Base-by-base conservation (phyloP, 1,139 yeast species). In the Zygosaccharomyces pseudobailii region DNA sequence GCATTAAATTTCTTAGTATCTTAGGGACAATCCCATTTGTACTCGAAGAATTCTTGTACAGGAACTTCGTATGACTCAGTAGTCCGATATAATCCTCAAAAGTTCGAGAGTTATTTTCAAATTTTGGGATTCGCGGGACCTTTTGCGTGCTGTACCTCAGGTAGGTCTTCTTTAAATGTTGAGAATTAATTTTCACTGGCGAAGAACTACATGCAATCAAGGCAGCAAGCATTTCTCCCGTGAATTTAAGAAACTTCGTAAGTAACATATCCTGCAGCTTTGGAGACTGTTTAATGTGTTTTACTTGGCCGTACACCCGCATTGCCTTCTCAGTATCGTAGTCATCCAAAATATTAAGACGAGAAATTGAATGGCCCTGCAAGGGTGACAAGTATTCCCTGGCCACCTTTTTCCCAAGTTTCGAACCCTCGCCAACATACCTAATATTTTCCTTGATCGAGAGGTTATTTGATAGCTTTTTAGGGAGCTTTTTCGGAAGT, bases 1-100 rank as follows among this genome's bases (percentile, higher is more conserved):
- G 71, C 53, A 74, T 61, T 36, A 75, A 49, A 40, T 72, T 71
- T 42, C 68, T 58, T 6, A 75, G 43, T 8, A 71, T 56, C 36
- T 66, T 63, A 3, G 70, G 67, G 4, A 71, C 61, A 3, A 69
- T 52, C n/a, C 72, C 71, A 41, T 62, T 61, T 38, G 55, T 53
- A 39, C 56, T 60, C 2, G 72, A 67, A 1, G 72, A 65, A 20
- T 59, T 59, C 39, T 62, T 62, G 44, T 52, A 56, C 23, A 65
- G 62, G 48, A 66, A 70, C 2, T 58, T 60, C 1, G 70, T 59
- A 47, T 71, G 73, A 2, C 72, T 66, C 23, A 71, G 43, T 5
- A 53, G 27, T 17, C 66, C 65, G 39, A 71, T 55, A 45, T 70
- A 71, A 5, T 56, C 53, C 17, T 59, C 66, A 50, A 71, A 70